Evolutionary conservation across 1,284 basidiomycete genomes (phyloP).

Genomic region (Violaceomyces palustris): DNA sequence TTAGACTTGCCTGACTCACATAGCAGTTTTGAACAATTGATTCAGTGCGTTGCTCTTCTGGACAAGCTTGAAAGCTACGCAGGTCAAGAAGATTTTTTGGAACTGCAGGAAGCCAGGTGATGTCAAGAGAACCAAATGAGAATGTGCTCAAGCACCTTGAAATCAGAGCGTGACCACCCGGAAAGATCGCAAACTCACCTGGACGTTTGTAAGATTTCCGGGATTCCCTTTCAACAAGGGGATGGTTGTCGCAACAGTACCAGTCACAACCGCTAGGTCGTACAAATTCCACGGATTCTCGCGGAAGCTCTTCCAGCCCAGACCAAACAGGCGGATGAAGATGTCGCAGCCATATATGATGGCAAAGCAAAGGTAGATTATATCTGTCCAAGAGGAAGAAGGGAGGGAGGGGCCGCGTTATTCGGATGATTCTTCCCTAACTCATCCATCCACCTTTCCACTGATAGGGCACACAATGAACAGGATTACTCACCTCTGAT

Average conservation of each 20-base stretch:
- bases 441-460: too few species aligned
- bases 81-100: conserved; percentile 90
- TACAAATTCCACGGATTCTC: conserved; percentile 82
- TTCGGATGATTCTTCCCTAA: too few species aligned
- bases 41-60: conserved; percentile 84
- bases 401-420: too few species aligned
- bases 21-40: conserved; percentile 91
- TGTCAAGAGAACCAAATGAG: too few species aligned
- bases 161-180: too few species aligned
- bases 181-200: too few species aligned
- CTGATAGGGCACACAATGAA: too few species aligned
- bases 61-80: conserved; percentile 88
- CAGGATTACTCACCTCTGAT: too few species aligned
- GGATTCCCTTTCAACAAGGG: conserved; percentile 51
- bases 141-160: too few species aligned
- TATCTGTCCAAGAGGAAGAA: too few species aligned
- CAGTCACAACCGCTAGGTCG: conserved; percentile 75
- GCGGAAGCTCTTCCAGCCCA: conserved; percentile 77
- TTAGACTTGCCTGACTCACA: too few species aligned
- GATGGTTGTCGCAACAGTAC: conserved; percentile 79
- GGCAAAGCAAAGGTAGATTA: conserved; percentile 72
- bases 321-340: conserved; percentile 69
- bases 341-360: conserved; percentile 75
- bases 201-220: conserved; percentile 43
- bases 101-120: too few species aligned